Conservation (phyloP, 148 eudicot species). For the Pharnaceum exiguum region DNA sequence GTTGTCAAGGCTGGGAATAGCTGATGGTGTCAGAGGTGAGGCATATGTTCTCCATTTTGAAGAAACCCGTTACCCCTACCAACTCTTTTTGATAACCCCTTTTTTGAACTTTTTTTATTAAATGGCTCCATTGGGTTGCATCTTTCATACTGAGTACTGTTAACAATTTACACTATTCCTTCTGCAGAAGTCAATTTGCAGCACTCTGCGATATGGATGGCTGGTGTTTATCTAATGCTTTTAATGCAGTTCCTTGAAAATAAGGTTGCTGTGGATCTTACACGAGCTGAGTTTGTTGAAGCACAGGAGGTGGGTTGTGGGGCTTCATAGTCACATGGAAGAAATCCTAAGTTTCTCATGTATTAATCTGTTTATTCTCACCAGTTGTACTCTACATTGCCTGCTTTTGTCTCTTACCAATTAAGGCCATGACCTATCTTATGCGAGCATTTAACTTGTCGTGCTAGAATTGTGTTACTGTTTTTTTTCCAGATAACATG, state of each 20-base stretch:
- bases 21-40: constrained; percentile 69
- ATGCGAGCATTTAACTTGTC: too few relatives aligned
- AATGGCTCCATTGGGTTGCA: too few relatives aligned
- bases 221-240: constrained; percentile 89
- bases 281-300: constrained; percentile 84
- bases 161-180: constrained; percentile 11
- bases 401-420: not conserved
- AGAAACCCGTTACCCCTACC: too few relatives aligned
- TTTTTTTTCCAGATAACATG: too few relatives aligned
- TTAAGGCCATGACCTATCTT: too few relatives aligned
- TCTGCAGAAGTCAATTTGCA: constrained; percentile 84
- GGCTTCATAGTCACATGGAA: constrained; percentile 3
- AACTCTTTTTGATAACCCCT: too few relatives aligned
- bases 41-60: not conserved
- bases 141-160: not conserved
- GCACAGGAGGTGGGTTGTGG: constrained; percentile 88
- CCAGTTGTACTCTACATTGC: not conserved
- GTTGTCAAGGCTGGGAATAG: constrained; percentile 74
- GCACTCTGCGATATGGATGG: constrained; percentile 94
- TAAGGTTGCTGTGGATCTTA: constrained; percentile 92
- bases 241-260: constrained; percentile 96
- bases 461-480: too few relatives aligned
- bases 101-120: too few relatives aligned
- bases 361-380: not conserved
- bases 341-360: not conserved